These are phyloP conservation scores for Chalara sp. DNA, from an alignment of 2,329 filamentous ascomycete species.

Conservation along the genomic window DNA sequence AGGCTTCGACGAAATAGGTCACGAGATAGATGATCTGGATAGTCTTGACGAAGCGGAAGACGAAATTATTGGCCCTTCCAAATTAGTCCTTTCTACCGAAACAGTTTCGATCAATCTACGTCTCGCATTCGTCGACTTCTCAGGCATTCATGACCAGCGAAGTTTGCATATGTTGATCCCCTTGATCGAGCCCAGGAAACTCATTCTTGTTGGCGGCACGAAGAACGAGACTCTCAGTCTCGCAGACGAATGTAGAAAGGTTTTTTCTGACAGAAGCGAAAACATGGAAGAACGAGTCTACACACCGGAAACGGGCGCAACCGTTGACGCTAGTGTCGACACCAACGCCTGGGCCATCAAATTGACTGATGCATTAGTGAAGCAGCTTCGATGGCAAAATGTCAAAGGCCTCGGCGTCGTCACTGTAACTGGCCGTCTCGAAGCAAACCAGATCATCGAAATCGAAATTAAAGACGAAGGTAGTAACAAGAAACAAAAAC, in stretches of 20 bases:
- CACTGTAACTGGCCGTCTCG: slow-evolving; percentile 73
- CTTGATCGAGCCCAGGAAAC: slow-evolving; percentile 85
- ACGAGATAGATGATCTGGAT: slow-evolving; percentile 42
- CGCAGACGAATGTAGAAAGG: slow-evolving; percentile 71
- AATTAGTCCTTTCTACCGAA: slow-evolving; percentile 59
- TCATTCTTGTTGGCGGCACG: slow-evolving; percentile 83
- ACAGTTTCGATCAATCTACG: slow-evolving; percentile 63
- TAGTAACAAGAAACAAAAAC: slow-evolving; percentile 37
- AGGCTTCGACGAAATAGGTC: slow-evolving; percentile 19
- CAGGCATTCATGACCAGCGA: slow-evolving; percentile 86
- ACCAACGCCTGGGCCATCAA: slow-evolving; percentile 97
- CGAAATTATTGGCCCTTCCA: slow-evolving; percentile 61
- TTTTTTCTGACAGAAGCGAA: slow-evolving; percentile 43
- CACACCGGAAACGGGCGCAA: slow-evolving; percentile 66
- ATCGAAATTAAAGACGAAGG: slow-evolving; percentile 28
- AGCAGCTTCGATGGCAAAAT: slow-evolving; percentile 89
- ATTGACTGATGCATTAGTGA: slow-evolving; percentile 76
- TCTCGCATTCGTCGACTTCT: slow-evolving; percentile 86
- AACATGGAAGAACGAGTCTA: slow-evolving; percentile 56
- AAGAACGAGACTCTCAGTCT: slow-evolving; percentile 71
- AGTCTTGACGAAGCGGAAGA: slow-evolving; percentile 49
- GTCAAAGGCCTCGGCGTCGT: slow-evolving; percentile 86
- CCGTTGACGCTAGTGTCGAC: slow-evolving; percentile 87
- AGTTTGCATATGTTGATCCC: slow-evolving; percentile 93
- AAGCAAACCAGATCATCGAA: slow-evolving; percentile 42